Evolutionary conservation across 176 grass and related monocot species (phyloP).

Genomic region (Puccinellia tenuiflora): DNA sequence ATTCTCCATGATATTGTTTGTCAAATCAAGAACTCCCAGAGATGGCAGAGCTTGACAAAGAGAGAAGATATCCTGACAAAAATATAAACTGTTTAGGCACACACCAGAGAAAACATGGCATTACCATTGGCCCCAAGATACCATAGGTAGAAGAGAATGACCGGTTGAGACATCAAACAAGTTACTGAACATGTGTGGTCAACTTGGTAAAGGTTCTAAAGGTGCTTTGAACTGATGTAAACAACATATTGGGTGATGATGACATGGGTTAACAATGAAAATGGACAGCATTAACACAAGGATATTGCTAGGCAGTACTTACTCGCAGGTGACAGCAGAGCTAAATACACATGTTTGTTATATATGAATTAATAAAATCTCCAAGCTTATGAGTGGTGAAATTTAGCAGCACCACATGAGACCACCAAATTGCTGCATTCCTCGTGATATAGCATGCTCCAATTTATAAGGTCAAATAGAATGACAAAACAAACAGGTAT

Average conservation of each 20-base stretch:
- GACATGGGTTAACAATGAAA: neutral
- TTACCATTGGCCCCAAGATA: neutral
- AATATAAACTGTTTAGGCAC: neutral
- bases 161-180: neutral
- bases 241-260: neutral
- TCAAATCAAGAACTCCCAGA: constrained; percentile 83
- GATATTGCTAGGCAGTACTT: constrained; percentile 8
- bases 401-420: neutral
- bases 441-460: neutral
- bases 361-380: neutral
- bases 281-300: neutral
- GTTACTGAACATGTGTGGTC: neutral
- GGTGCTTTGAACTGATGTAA: neutral
- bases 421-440: neutral
- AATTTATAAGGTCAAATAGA: neutral
- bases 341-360: neutral
- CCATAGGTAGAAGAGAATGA: neutral
- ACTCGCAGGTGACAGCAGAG: neutral
- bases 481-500: neutral
- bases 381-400: neutral
- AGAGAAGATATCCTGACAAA: constrained; percentile 62
- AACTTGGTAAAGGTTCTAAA: neutral
- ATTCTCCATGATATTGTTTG: constrained; percentile 76
- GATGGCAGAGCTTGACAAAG: constrained; percentile 75
- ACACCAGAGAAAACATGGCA: neutral